These are phyloP conservation scores for Eragrostis tef DNA, from an alignment of 202 grass and related monocot genomes.

Conservation along the genomic window DNA sequence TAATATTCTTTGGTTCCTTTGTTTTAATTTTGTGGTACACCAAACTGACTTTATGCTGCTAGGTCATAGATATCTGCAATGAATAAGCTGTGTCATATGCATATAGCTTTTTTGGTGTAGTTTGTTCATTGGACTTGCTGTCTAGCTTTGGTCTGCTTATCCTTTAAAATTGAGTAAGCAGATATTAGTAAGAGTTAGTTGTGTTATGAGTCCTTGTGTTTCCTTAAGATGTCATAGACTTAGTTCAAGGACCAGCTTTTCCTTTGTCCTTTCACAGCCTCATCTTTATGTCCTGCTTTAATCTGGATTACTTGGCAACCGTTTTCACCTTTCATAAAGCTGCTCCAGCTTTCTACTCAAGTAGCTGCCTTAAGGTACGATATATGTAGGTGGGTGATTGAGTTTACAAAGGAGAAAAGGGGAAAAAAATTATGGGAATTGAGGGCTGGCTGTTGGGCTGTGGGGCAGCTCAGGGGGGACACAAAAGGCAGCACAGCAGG, in stretches of 20 bases:
- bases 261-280: neutral
- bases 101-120: neutral
- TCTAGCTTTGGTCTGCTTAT: neutral
- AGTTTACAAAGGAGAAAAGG: neutral
- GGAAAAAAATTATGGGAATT: neutral
- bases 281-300: neutral
- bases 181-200: neutral
- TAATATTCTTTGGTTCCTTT: constrained; percentile 10
- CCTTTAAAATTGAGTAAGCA: neutral
- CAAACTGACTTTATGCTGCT: constrained; percentile 1
- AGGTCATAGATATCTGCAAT: neutral
- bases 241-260: neutral
- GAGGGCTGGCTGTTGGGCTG: neutral
- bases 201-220: neutral
- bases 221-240: neutral
- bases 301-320: neutral
- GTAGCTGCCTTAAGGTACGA: neutral
- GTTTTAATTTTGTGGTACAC: constrained; percentile 15
- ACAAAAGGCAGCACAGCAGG: no score
- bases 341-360: neutral
- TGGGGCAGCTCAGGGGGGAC: neutral
- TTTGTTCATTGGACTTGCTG: neutral
- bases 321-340: neutral
- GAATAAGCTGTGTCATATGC: neutral
- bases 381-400: neutral